phyloP scores from a whole-genome alignment of 768 basidiomycete genomes.

The Megacollybia marginata region DNA sequence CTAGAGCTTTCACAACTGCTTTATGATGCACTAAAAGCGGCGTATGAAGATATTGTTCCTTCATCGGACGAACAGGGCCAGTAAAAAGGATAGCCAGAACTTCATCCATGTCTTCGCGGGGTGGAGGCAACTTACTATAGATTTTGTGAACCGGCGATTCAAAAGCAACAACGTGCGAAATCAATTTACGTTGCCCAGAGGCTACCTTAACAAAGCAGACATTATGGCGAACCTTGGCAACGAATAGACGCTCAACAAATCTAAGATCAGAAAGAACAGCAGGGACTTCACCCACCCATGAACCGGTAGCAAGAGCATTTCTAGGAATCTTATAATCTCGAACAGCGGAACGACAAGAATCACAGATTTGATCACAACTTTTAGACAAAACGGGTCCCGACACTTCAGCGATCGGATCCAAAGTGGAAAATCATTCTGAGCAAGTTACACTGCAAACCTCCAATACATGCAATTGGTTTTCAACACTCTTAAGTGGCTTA shows the following conservation, averaged over 20 bases:
- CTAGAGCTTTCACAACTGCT: constrained; percentile 13
- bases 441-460: background rate
- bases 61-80: constrained; percentile 6
- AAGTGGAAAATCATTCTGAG: background rate
- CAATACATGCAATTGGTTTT: background rate
- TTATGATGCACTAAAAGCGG: constrained; percentile 16
- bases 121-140: constrained; percentile 13
- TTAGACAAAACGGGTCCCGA: background rate
- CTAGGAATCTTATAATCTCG: constrained; percentile 7
- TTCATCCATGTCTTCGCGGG: background rate
- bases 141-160: constrained; percentile 5
- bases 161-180: constrained; percentile 15
- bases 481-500: background rate
- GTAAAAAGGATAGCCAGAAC: constrained; percentile 11
- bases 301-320: constrained; percentile 15
- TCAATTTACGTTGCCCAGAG: constrained; percentile 10
- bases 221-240: constrained; percentile 4
- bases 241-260: constrained; percentile 10
- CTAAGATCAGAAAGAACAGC: constrained; percentile 5
- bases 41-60: constrained; percentile 11
- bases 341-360: too few species aligned
- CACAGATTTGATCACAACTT: background rate
- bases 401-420: background rate
- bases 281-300: constrained; percentile 19
- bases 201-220: constrained; percentile 5